Conservation (phyloP, 441 rosid genomes). For the Lepidium campestre region DNA sequence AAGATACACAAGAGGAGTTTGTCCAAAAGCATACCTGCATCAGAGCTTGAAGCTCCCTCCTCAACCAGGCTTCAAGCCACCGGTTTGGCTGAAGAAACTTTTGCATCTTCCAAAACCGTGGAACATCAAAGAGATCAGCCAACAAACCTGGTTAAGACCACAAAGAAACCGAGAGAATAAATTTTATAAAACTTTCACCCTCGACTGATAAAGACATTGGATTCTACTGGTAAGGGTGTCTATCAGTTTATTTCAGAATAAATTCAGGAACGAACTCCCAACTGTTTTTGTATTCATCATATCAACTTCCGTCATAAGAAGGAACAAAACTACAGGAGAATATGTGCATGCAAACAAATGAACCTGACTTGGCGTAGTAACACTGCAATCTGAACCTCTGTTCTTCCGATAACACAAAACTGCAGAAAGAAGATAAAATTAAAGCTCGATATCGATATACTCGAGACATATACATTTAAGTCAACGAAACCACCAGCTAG, state of each 20-base stretch:
- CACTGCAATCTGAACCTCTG: slow-evolving; percentile 59
- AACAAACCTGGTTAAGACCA: slow-evolving; percentile 48
- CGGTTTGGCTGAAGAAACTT: slow-evolving; percentile 58
- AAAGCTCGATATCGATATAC: neutral
- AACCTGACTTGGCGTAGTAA: slow-evolving; percentile 71
- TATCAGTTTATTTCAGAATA: neutral
- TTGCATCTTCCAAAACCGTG: slow-evolving; percentile 58
- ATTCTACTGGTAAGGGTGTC: neutral
- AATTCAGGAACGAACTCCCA: no score
- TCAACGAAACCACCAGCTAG: neutral
- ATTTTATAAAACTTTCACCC: neutral
- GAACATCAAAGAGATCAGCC: slow-evolving; percentile 38
- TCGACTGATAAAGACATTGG: neutral
- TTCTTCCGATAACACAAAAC: slow-evolving; percentile 50
- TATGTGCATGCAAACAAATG: neutral
- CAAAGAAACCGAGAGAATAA: neutral
- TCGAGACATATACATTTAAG: neutral
- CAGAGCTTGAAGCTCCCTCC: slow-evolving; percentile 83
- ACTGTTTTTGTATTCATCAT: neutral
- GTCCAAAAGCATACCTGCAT: slow-evolving; percentile 48
- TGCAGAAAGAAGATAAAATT: slow-evolving; percentile 26
- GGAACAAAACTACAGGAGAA: neutral
- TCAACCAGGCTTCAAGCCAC: slow-evolving; percentile 73
- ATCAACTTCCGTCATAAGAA: neutral
- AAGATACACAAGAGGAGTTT: neutral